Evolutionary conservation across 2,329 filamentous ascomycete species (phyloP), one percentile per base, ranked within the genome.

Genomic region (Nigrograna mackinnonii): DNA sequence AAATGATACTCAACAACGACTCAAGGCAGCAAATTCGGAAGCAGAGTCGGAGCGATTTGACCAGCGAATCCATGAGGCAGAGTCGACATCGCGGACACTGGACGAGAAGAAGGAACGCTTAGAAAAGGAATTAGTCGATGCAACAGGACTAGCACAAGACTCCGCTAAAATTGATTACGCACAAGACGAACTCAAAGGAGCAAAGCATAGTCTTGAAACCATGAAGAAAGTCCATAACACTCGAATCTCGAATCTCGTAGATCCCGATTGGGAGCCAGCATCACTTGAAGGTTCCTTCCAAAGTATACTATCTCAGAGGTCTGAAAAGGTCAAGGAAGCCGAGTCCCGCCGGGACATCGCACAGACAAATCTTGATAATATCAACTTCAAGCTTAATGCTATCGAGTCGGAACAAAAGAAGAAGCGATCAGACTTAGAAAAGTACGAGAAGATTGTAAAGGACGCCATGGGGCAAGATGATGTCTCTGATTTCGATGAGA

Each of bases 101-200:
- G 90, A 96, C 57, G 82, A 80, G 16, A 83, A 87, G 56, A 85
- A 80, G 45, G 83, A 87, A 24, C 83, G 78, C 52, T 77, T 97
- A 20, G 85, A 86, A 33, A 74, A 79, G n/a, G 92, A 97, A 62
- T 80, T 96, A 24, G 80, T 91, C 6, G 87, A 95, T 57, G 89
- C 86, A 44, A 95, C 88, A 2, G 84, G 85, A 43, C 80, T 88
- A 43, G 90, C 91, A 5, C 84, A 86, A 4, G 91, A 95, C 49
- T 80, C 91, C 26, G 94, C 92, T 11, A 86, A 88, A 55, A 78
- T 99, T 9, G 89, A 95, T 43, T 84, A 88, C 54, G 79, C 91
- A 22, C 91, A 87, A 58, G 91, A 91, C 55, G 88, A 96, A 59
- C 69, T 90, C 20, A 81, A 82, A 49, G 85, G 90, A 52, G 82